Evolutionary conservation across 768 basidiomycete species (phyloP).

Genomic region (Daedaleopsis nitida): DNA sequence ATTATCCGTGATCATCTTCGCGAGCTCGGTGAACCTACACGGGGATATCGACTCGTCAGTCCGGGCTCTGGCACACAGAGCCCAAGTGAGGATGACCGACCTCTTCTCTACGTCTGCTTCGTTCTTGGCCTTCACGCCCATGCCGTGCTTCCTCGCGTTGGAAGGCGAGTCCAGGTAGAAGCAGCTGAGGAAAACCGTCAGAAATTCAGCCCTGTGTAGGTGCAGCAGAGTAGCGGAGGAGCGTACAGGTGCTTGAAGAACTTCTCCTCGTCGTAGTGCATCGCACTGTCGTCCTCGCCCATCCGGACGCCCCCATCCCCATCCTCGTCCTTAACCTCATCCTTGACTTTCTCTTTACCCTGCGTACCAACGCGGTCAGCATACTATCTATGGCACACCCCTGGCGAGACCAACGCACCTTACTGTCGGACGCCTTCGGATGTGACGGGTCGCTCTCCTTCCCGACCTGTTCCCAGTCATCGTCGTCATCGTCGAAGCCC

Average conservation of each 20-base stretch:
- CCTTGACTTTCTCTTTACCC: background rate
- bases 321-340: background rate
- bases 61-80: background rate
- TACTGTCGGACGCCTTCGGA: background rate
- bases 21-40: constrained; percentile 58
- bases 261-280: constrained; percentile 75
- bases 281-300: constrained; percentile 70
- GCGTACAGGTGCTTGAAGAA: constrained; percentile 85
- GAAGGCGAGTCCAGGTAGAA: constrained; percentile 87
- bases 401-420: background rate
- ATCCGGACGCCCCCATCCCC: constrained; percentile 48
- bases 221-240: constrained; percentile 1
- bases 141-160: constrained; percentile 68
- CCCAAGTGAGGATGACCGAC: constrained; percentile 38
- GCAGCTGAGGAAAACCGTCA: constrained; percentile 45
- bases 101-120: constrained; percentile 53
- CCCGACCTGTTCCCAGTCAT: constrained; percentile 42
- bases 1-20: constrained; percentile 57
- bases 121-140: constrained; percentile 56
- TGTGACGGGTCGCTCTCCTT: constrained; percentile 2
- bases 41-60: background rate
- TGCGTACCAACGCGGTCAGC: background rate
- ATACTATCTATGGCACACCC: too few species aligned
- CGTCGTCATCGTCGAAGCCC: constrained; percentile 30
- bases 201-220: background rate